Conservation (phyloP, 2,329 filamentous ascomycete species). For the Fusarium sambucinum region DNA sequence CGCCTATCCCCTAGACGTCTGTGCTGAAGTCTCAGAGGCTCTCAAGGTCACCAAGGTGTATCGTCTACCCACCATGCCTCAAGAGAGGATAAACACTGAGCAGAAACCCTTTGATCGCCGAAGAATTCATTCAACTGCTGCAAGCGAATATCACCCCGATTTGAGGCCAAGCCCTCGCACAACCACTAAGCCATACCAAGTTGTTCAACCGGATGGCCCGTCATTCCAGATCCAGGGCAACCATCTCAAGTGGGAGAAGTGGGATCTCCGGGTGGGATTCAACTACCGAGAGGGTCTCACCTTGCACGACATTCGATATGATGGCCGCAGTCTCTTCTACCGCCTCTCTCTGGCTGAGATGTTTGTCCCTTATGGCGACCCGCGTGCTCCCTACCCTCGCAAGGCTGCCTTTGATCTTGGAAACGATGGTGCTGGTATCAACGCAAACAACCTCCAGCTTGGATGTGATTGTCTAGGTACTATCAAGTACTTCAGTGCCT, state of each 20-base stretch:
- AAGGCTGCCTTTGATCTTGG: slow-evolving; percentile 79
- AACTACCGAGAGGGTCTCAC: slow-evolving; percentile 77
- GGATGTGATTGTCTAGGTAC: slow-evolving; percentile 69
- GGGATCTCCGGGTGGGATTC: slow-evolving; percentile 75
- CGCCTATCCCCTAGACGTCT: no score
- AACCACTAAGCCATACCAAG: slow-evolving; percentile 50
- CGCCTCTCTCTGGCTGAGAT: slow-evolving; percentile 72
- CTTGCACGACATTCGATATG: slow-evolving; percentile 75
- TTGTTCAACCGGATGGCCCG: slow-evolving; percentile 50
- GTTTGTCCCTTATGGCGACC: slow-evolving; percentile 71
- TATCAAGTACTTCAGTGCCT: slow-evolving; percentile 60
- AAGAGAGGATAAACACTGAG: no score
- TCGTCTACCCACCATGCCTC: no score
- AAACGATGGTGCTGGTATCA: slow-evolving; percentile 73
- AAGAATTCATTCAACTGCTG: slow-evolving; percentile 26
- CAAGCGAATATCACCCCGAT: slow-evolving; percentile 59
- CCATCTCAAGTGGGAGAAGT: slow-evolving; percentile 69
- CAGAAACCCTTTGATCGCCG: no score
- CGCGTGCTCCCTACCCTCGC: slow-evolving; percentile 65
- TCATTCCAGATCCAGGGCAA: slow-evolving; percentile 58
- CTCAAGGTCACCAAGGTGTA: no score
- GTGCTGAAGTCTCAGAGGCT: no score
- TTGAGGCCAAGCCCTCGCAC: slow-evolving; percentile 42
- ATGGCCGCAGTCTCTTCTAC: slow-evolving; percentile 73
- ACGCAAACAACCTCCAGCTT: slow-evolving; percentile 73